Percentiles rank a stretch among this genome's conserved stretches.
Evolutionary conservation across 202 grass and related monocot genomes (phyloP).

Genomic region (Zoysia matrella): DNA sequence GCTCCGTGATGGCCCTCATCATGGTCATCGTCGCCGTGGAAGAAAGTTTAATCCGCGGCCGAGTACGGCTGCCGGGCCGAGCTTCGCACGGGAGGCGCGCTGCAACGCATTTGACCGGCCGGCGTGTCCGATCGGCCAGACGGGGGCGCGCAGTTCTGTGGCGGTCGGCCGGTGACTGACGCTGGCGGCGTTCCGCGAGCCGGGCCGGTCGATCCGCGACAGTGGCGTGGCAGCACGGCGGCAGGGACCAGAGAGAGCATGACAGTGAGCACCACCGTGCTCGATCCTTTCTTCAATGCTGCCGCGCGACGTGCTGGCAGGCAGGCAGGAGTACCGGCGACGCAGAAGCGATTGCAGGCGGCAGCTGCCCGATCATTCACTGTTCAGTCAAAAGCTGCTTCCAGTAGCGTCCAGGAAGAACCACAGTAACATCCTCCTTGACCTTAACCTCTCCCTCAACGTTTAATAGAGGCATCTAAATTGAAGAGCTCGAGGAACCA

Average conservation of each 20-base stretch:
- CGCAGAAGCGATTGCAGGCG: too few species aligned
- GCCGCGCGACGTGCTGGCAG: background rate
- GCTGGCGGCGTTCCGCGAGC: too few species aligned
- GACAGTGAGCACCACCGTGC: background rate
- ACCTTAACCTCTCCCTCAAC: background rate
- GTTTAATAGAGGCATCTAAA: background rate
- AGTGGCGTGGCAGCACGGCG: background rate
- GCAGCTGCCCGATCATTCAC: conserved; percentile 24
- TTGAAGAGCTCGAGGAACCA: background rate
- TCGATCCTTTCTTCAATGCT: background rate
- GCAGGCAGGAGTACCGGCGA: too few species aligned
- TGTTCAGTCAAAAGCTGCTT: conserved; percentile 15
- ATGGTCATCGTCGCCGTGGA: too few species aligned
- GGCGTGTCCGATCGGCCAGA: too few species aligned
- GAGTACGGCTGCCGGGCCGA: too few species aligned
- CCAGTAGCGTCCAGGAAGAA: background rate
- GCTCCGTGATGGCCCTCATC: too few species aligned
- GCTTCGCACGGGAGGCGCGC: too few species aligned
- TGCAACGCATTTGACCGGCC: too few species aligned
- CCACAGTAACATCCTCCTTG: background rate
- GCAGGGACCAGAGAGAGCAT: background rate
- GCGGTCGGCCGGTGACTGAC: too few species aligned
- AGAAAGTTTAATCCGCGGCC: too few species aligned
- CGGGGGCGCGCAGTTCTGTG: too few species aligned
- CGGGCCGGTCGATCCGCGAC: background rate